Percentiles rank a stretch among this genome's conserved stretches.
phyloP scores from a whole-genome alignment of 768 basidiomycete genomes.

The Leccinum uliginosum region DNA sequence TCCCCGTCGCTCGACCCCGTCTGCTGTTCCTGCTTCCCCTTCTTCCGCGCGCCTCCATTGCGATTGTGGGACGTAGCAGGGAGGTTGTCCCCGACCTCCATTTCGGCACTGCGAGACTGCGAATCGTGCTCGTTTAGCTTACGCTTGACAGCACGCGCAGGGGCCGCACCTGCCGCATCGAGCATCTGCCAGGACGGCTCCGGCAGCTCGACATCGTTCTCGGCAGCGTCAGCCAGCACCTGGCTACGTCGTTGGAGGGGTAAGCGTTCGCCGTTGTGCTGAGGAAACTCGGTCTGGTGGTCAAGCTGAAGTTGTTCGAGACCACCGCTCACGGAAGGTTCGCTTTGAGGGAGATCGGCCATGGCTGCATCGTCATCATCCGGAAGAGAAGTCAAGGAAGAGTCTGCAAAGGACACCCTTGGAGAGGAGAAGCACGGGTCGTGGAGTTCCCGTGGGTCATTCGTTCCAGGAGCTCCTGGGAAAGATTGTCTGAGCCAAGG shows the following conservation, averaged over 20 bases:
- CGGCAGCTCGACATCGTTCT: constrained; percentile 36
- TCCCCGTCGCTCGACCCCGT: constrained; percentile 13
- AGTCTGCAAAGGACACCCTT: constrained; percentile 10
- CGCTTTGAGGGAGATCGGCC: constrained; percentile 7
- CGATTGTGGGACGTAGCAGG: not conserved
- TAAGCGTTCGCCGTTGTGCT: constrained; percentile 13
- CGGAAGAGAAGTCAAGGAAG: constrained; percentile 21
- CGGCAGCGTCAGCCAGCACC: constrained; percentile 44
- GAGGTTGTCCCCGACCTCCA: constrained; percentile 15
- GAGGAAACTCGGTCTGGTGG: constrained; percentile 10
- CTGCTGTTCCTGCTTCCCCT: constrained; percentile 21
- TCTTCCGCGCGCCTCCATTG: constrained; percentile 21
- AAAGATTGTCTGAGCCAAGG: constrained; percentile 57
- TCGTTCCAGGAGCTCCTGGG: not conserved
- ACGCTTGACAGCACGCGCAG: constrained; percentile 34
- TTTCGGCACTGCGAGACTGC: constrained; percentile 26
- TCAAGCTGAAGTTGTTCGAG: constrained; percentile 33
- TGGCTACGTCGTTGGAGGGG: constrained; percentile 46
- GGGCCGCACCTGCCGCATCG: constrained; percentile 19
- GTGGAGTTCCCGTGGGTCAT: not conserved
- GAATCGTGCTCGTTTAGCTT: constrained; percentile 30
- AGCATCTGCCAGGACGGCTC: constrained; percentile 61
- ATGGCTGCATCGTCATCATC: constrained; percentile 20
- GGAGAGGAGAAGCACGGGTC: constrained; percentile 6
- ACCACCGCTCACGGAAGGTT: constrained; percentile 30